These are phyloP conservation scores for Blastomyces silverae DNA, from an alignment of 2,329 filamentous ascomycete genomes.

Conservation along the genomic window DNA sequence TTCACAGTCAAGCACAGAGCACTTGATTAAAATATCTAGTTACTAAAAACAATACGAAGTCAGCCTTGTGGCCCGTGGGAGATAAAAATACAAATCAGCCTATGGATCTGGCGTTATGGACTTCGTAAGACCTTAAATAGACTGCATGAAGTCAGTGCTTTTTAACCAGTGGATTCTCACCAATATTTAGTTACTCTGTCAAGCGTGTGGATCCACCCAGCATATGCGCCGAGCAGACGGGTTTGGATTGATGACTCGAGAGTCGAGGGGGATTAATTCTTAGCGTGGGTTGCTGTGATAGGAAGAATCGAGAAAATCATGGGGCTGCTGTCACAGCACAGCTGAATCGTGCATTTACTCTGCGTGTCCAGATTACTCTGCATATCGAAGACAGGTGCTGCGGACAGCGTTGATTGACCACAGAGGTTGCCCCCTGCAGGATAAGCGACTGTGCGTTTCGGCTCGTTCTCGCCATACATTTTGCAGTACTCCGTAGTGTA, in stretches of 20 bases:
- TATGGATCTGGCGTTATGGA: background rate
- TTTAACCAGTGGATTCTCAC: background rate
- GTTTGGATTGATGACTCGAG: background rate
- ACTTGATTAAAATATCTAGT: background rate
- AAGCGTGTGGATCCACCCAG: background rate
- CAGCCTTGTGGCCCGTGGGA: background rate
- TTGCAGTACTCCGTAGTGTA: background rate
- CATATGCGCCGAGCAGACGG: background rate
- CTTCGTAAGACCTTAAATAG: conserved; percentile 1
- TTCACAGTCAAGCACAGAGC: background rate
- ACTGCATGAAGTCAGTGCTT: background rate
- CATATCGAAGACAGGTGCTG: background rate
- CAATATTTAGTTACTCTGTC: background rate
- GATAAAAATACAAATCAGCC: conserved; percentile 1
- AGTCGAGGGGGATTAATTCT: too few relatives aligned
- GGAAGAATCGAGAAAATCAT: background rate
- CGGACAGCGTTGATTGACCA: background rate
- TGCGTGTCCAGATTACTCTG: background rate
- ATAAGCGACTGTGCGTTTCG: background rate
- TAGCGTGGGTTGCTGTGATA: background rate
- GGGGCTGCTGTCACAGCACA: background rate
- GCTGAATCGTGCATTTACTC: conserved; percentile 8
- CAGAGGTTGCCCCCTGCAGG: background rate
- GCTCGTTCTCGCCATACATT: background rate
- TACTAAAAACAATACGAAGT: too few relatives aligned